Percentiles rank a stretch among this genome's conserved stretches.
Evolutionary conservation across 2,329 filamentous ascomycete species (phyloP).

Genomic region (Exophiala sp.): DNA sequence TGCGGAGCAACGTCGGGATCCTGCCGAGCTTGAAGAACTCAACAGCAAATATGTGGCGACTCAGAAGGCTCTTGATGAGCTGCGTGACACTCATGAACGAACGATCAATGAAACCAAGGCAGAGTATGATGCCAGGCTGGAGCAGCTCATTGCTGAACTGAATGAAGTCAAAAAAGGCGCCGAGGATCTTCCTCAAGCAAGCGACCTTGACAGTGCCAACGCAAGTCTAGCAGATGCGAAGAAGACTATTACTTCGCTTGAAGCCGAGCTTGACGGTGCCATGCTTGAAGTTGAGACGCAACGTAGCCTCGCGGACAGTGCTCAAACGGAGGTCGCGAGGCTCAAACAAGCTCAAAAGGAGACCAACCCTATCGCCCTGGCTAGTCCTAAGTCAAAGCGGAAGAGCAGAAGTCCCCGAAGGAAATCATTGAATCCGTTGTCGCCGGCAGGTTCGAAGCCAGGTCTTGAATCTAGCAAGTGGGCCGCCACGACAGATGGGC

Average conservation of each 20-base stretch:
- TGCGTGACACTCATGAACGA: conserved; percentile 15
- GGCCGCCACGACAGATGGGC: conserved; percentile 31
- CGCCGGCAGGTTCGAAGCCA: conserved; percentile 26
- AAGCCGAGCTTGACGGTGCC: conserved; percentile 33
- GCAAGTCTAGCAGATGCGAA: conserved; percentile 18
- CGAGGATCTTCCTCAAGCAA: conserved; percentile 30
- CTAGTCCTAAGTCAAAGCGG: conserved; percentile 15
- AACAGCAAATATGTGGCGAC: conserved; percentile 11
- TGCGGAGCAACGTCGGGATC: conserved; percentile 16
- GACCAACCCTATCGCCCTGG: conserved; percentile 6
- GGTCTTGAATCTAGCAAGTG: conserved; percentile 40
- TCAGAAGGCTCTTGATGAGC: conserved; percentile 12
- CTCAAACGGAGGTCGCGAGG: conserved; percentile 15
- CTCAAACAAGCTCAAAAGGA: conserved; percentile 11
- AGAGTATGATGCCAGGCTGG: conserved; percentile 20
- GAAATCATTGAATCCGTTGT: conserved; percentile 19
- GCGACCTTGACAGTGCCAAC: conserved; percentile 9
- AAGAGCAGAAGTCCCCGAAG: conserved; percentile 23
- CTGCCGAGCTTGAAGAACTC: conserved; percentile 16
- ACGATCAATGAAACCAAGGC: conserved; percentile 17
- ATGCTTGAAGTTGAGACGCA: conserved; percentile 21
- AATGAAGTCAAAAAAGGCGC: conserved; percentile 33
- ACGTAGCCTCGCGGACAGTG: conserved; percentile 13
- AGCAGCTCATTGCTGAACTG: conserved; percentile 15
- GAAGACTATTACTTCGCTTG: conserved; percentile 25